phyloP scores from a whole-genome alignment of 2,329 filamentous ascomycete species.

The Trichoderma atroviride region DNA sequence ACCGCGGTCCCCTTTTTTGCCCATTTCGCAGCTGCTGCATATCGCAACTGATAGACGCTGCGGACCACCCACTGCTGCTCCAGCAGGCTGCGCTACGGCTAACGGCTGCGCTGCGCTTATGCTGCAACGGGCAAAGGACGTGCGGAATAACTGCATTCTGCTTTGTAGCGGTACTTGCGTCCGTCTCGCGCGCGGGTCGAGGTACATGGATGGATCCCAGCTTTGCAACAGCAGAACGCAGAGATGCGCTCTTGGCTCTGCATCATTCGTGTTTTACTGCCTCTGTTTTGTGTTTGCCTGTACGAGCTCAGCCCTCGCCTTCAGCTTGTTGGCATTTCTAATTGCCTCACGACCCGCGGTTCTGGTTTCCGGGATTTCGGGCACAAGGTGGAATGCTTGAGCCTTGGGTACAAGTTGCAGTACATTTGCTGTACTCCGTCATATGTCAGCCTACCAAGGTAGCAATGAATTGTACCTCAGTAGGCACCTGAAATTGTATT shows the following conservation, averaged over 20 bases:
- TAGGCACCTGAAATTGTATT: too few relatives aligned
- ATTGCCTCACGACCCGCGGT: conserved; percentile 9
- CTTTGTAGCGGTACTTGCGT: not conserved
- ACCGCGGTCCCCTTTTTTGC: not conserved
- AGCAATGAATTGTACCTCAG: too few relatives aligned
- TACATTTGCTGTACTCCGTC: too few relatives aligned
- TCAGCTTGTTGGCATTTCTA: not conserved
- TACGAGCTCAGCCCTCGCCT: not conserved
- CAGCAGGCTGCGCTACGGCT: not conserved
- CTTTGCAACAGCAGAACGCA: not conserved
- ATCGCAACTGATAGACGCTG: not conserved
- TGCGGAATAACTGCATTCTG: not conserved
- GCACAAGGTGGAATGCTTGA: not conserved
- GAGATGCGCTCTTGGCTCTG: not conserved
- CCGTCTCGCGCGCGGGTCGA: not conserved
- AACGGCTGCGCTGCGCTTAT: not conserved
- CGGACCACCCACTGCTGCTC: not conserved
- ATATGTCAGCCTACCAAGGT: too few relatives aligned
- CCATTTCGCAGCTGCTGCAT: not conserved
- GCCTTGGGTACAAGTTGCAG: too few relatives aligned
- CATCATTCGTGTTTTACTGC: not conserved
- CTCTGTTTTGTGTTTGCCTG: not conserved
- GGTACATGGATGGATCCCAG: not conserved
- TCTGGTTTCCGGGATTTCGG: conserved; percentile 19
- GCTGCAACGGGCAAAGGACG: conserved; percentile 8